These are phyloP conservation scores for Cladosporium sp. DNA, from an alignment of 2,329 filamentous ascomycete genomes.

Conservation along the genomic window DNA sequence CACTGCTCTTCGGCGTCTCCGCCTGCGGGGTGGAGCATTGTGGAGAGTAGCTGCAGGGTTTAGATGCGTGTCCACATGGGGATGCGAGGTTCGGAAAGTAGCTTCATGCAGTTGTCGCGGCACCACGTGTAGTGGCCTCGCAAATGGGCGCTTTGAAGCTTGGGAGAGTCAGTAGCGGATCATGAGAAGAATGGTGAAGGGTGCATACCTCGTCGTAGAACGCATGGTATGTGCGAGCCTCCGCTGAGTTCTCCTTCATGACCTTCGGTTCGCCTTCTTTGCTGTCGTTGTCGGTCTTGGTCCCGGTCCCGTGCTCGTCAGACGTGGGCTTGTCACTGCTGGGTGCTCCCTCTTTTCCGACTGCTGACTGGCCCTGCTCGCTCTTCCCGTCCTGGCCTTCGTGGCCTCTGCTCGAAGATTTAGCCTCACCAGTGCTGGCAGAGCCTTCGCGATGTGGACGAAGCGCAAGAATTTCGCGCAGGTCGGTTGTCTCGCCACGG, in stretches of 20 bases:
- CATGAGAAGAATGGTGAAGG: background rate
- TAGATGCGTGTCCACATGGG: background rate
- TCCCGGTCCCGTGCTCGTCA: background rate
- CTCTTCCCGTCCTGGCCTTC: background rate
- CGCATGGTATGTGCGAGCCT: background rate
- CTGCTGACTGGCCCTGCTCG: background rate
- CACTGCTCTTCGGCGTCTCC: background rate
- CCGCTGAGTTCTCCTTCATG: background rate
- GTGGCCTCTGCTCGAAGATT: background rate
- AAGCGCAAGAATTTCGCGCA: background rate
- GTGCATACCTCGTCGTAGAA: background rate
- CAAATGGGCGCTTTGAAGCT: background rate
- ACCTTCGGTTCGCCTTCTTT: background rate
- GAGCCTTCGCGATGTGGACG: background rate
- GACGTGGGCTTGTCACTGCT: background rate
- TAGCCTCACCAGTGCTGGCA: background rate
- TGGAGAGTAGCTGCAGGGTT: background rate
- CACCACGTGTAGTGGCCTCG: background rate
- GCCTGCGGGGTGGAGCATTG: background rate
- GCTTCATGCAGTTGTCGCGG: background rate
- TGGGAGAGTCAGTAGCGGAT: background rate
- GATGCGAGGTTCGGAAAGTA: background rate
- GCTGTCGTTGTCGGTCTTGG: background rate
- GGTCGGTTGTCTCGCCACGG: background rate
- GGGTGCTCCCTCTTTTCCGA: background rate